Evolutionary conservation across 78 protist genomes (phyloP).

Genomic region (Pigoraptor vietnamica): DNA sequence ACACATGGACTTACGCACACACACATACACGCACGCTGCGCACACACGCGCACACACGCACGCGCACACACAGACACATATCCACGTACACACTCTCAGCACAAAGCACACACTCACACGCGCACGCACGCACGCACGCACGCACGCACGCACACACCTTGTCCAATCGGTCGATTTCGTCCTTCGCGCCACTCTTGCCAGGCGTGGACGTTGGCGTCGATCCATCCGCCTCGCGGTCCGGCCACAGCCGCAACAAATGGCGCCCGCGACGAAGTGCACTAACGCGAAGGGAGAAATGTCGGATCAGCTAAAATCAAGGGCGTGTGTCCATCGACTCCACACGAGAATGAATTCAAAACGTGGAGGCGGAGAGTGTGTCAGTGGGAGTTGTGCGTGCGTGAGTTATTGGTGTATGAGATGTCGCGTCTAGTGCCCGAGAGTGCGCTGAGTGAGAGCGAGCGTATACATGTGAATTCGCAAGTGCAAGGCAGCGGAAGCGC

Average conservation of each 20-base stretch:
- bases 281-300: no score
- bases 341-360: no score
- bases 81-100: background rate
- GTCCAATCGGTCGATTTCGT: background rate
- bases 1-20: background rate
- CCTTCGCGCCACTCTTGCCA: background rate
- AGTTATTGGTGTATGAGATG: no score
- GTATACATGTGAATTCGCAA: no score
- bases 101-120: background rate
- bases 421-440: no score
- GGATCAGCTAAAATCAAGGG: no score
- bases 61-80: background rate
- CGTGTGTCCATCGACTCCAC: no score
- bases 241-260: background rate
- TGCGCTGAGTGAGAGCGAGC: no score
- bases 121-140: background rate
- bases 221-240: background rate
- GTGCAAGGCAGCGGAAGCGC: background rate
- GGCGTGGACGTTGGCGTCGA: background rate
- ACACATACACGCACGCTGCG: background rate
- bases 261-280: background rate
- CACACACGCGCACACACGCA: background rate
- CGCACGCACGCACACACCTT: background rate
- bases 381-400: no score
- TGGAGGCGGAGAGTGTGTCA: no score